Percentiles rank a stretch among this genome's conserved stretches.
phyloP scores from a whole-genome alignment of 2,329 filamentous ascomycete species.

The Claviceps lovelessii region DNA sequence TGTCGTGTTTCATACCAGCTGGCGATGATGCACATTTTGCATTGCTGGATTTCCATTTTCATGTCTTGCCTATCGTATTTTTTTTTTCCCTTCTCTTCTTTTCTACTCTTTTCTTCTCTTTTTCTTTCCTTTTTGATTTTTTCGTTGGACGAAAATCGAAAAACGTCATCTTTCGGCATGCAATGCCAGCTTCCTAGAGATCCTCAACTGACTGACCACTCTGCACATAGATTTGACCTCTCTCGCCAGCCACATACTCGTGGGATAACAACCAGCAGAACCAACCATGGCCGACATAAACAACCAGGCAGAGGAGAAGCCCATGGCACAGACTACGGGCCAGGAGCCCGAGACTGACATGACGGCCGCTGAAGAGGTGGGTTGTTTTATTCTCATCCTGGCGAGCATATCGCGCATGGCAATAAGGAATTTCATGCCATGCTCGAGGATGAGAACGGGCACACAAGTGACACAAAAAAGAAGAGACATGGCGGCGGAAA shows the following conservation, averaged over 20 bases:
- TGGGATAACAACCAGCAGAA: neutral
- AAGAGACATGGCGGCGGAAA: no score
- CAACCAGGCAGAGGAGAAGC: conserved; percentile 4
- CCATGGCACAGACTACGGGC: conserved; percentile 2
- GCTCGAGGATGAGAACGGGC: neutral
- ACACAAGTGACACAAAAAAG: neutral
- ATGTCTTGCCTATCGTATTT: neutral
- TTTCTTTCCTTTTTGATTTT: neutral
- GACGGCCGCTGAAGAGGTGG: conserved; percentile 9
- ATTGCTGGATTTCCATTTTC: neutral
- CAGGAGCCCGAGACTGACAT: conserved; percentile 6
- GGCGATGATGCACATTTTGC: neutral
- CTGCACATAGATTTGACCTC: neutral
- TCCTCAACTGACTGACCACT: neutral
- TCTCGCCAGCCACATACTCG: neutral
- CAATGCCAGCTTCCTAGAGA: neutral
- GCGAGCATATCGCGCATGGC: neutral
- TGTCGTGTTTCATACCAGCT: neutral
- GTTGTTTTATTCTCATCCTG: conserved; percentile 3
- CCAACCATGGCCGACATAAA: conserved; percentile 4
- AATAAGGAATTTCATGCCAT: neutral
- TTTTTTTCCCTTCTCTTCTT: neutral
- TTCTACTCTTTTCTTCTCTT: neutral
- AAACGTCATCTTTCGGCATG: neutral
- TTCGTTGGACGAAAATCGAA: neutral